Base-by-base conservation (phyloP, 1,284 basidiomycete genomes). In the Abortiporus biennis region DNA sequence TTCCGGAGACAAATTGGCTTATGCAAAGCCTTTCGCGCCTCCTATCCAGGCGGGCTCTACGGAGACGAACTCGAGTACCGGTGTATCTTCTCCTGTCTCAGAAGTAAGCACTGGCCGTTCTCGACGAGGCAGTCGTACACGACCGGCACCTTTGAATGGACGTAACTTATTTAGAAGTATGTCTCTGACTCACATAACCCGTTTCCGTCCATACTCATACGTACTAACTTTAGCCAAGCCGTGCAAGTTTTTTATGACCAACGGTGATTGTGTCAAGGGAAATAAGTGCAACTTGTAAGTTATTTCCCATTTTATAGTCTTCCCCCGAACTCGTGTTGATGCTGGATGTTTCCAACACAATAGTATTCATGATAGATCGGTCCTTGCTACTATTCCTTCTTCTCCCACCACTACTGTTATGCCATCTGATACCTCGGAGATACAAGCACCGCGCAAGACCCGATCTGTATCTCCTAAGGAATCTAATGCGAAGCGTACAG, bases 231-330 rank as follows among this genome's bases (percentile, higher is more conserved):
- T n/a, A 85, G 82, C 80, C 1, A 84, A 85, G 49, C 76, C 75
- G 11, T 85, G 82, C 58, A 76, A 70, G 53, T 84, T 76, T 57
- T 82, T 68, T 52, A 59, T 60, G 23, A 54, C 57, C 3, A 66
- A 65, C 22, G 69, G 68, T 4, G 61, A 58, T 15, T 85, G 82
- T 53, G 68, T 76, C 3, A 79, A 74, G 51, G 81, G 80, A 11
- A 68, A 69, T 43, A 64, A 63, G 16, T 87, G 84, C 54, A 84
- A 78, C 27, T 87, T 85, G 84, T 86, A 44, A 59, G 81, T 58
- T 21, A 19, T 27, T 5, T 25, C 23, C 24, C 11, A 15, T n/a
- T 27, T 22, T 11, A 37, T 21, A 11, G 9, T 23, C 12, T 13
- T 9, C 12, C 24, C 24, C 8, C 20, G 15, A 19, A 12, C n/a